Conservation (phyloP, 805 yeast genomes). For the Candida michaelii region DNA sequence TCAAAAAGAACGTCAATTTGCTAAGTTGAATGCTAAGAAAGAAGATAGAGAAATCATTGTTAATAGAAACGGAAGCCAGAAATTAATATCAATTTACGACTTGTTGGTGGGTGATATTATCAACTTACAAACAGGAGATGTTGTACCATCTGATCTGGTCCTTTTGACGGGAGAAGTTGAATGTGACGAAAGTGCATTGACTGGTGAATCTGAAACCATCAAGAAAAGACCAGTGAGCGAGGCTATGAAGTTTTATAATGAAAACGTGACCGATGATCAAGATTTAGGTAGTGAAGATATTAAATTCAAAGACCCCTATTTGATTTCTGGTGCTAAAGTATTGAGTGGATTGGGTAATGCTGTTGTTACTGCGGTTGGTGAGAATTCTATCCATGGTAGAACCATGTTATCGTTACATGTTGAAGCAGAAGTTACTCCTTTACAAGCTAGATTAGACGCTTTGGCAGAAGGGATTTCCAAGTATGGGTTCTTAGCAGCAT, state of each 20-base stretch:
- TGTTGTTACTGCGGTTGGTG: conserved; percentile 87
- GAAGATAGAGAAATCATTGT: conserved; percentile 80
- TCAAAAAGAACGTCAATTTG: conserved; percentile 93
- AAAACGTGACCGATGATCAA: conserved; percentile 26
- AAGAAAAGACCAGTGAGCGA: conserved; percentile 58
- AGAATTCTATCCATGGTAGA: conserved; percentile 85
- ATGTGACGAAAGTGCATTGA: conserved; percentile 88
- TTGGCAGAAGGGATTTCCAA: conserved; percentile 95
- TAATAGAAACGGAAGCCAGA: conserved; percentile 67
- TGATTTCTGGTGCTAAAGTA: conserved; percentile 89
- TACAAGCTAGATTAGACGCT: conserved; percentile 75
- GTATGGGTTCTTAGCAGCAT: conserved; percentile 85
- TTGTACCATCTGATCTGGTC: conserved; percentile 85
- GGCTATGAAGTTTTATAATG: conserved; percentile 34
- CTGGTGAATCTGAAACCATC: conserved; percentile 91
- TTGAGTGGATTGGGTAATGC: conserved; percentile 85
- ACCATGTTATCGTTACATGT: conserved; percentile 78
- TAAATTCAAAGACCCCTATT: conserved; percentile 67
- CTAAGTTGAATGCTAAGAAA: conserved; percentile 81
- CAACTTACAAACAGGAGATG: conserved; percentile 87
- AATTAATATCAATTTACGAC: conserved; percentile 67
- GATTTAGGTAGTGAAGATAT: conserved; percentile 42
- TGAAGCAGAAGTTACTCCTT: conserved; percentile 83
- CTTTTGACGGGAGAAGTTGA: conserved; percentile 73
- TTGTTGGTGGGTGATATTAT: conserved; percentile 85